Conservation (phyloP, 2,329 filamentous ascomycete genomes). For the Verticillium longisporum region DNA sequence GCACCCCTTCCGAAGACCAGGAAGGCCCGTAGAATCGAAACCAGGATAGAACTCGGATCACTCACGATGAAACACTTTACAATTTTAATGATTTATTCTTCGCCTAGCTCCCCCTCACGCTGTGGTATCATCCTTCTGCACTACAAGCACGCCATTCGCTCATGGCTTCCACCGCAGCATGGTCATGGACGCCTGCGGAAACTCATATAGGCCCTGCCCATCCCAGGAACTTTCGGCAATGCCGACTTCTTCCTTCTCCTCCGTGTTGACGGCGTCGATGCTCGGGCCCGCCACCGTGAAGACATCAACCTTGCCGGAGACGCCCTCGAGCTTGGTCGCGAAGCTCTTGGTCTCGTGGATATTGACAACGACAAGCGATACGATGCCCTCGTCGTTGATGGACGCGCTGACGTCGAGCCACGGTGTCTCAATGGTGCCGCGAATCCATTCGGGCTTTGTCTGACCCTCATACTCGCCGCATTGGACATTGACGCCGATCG, state of each 20-base stretch:
- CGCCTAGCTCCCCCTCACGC: neutral
- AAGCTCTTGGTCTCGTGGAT: slow-evolving; percentile 55
- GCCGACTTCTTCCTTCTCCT: slow-evolving; percentile 53
- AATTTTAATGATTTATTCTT: neutral
- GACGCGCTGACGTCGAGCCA: slow-evolving; percentile 64
- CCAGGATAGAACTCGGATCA: neutral
- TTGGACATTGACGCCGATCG: slow-evolving; percentile 58
- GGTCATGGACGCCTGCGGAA: slow-evolving; percentile 65
- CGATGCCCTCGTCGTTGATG: slow-evolving; percentile 48
- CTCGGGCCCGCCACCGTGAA: slow-evolving; percentile 54
- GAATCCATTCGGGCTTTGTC: slow-evolving; percentile 60
- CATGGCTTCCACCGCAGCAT: slow-evolving; percentile 52
- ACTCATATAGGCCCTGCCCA: slow-evolving; percentile 53
- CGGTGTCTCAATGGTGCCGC: slow-evolving; percentile 59
- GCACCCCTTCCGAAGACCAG: slow-evolving; percentile 29
- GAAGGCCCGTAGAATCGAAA: neutral
- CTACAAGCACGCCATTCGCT: neutral
- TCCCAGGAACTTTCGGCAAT: slow-evolving; percentile 46
- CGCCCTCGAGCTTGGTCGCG: slow-evolving; percentile 51
- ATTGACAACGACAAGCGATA: slow-evolving; percentile 68
- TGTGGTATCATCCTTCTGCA: neutral
- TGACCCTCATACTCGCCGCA: slow-evolving; percentile 57
- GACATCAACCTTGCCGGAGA: slow-evolving; percentile 45
- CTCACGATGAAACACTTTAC: neutral
- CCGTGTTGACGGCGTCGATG: slow-evolving; percentile 55